phyloP scores from a whole-genome alignment of 2,329 filamentous ascomycete genomes.

The Fusarium dlaminii region DNA sequence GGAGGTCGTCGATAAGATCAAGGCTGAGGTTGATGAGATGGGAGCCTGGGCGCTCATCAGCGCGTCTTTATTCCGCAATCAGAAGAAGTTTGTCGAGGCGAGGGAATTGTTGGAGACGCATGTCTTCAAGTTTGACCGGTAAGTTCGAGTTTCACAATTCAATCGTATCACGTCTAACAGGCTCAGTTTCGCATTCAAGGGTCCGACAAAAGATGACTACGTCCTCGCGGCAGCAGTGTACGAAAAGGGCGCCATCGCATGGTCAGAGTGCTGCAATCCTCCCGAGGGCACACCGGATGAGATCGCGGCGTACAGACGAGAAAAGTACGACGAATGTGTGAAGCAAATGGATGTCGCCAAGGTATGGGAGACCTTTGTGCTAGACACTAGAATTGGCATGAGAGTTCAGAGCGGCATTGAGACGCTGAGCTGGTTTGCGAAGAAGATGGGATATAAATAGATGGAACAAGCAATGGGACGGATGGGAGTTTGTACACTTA shows the following conservation, averaged over 20 bases:
- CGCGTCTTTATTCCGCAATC: constrained; percentile 71
- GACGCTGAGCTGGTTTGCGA: constrained; percentile 67
- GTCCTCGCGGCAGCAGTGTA: constrained; percentile 80
- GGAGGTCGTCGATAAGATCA: constrained; percentile 55
- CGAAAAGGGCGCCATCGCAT: constrained; percentile 84
- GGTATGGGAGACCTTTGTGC: constrained; percentile 75
- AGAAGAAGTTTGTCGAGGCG: constrained; percentile 72
- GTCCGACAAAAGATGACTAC: constrained; percentile 73
- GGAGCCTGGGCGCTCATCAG: constrained; percentile 74
- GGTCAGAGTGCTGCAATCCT: constrained; percentile 70
- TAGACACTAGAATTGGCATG: constrained; percentile 80
- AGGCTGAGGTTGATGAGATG: constrained; percentile 65
- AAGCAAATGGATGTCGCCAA: constrained; percentile 73
- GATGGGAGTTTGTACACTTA: constrained; percentile 21
- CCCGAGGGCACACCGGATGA: constrained; percentile 45
- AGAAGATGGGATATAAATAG: constrained; percentile 52
- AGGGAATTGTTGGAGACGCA: constrained; percentile 69
- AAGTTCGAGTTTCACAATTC: constrained; percentile 48
- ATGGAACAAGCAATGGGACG: background rate
- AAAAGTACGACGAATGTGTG: constrained; percentile 69
- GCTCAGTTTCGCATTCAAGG: constrained; percentile 63
- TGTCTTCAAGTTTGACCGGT: constrained; percentile 73
- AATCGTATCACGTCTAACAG: background rate
- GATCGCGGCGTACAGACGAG: constrained; percentile 50
- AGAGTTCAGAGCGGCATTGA: constrained; percentile 75